These are phyloP conservation scores for Hypocrella siamensis DNA, from an alignment of 2,329 filamentous ascomycete species.

Conservation along the genomic window DNA sequence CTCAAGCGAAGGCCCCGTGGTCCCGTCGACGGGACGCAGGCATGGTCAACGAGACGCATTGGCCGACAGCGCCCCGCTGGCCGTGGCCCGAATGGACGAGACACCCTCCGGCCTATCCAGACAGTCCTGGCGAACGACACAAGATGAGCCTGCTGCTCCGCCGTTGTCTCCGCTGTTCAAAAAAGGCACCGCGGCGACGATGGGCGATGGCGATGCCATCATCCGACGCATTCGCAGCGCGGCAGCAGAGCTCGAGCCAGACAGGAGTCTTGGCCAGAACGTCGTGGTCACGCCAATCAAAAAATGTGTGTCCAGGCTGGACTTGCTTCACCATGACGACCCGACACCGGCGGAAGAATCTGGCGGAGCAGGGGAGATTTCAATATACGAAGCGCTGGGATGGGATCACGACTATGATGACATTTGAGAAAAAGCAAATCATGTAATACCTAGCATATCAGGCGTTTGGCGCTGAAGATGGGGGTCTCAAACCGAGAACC, in stretches of 20 bases:
- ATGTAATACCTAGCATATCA: slow-evolving; percentile 3
- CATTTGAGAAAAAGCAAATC: slow-evolving; percentile 16
- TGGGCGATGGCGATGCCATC: not conserved
- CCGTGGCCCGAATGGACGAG: slow-evolving; percentile 12
- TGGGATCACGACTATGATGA: slow-evolving; percentile 43
- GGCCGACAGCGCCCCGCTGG: slow-evolving; percentile 12
- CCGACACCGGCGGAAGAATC: slow-evolving; percentile 6
- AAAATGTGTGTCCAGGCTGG: slow-evolving; percentile 11
- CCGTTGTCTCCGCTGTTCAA: slow-evolving; percentile 20
- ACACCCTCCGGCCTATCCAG: slow-evolving; percentile 14
- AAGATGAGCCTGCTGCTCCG: slow-evolving; percentile 13
- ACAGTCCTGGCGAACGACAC: slow-evolving; percentile 9
- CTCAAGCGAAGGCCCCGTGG: slow-evolving; percentile 20
- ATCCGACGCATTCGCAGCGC: slow-evolving; percentile 4
- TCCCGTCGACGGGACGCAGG: slow-evolving; percentile 25
- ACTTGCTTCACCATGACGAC: slow-evolving; percentile 5
- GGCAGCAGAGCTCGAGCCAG: slow-evolving; percentile 5
- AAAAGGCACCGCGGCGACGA: slow-evolving; percentile 7
- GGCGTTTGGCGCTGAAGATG: slow-evolving; percentile 1
- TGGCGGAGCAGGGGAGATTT: slow-evolving; percentile 15
- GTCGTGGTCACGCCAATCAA: slow-evolving; percentile 24
- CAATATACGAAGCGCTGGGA: slow-evolving; percentile 38
- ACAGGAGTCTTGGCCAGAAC: slow-evolving; percentile 6
- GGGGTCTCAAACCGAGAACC: too few species aligned
- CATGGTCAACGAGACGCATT: slow-evolving; percentile 15